Percentiles rank a stretch among this genome's conserved stretches.
These are phyloP conservation scores for Fusarium sp. DNA, from an alignment of 2,329 filamentous ascomycete genomes.

Conservation along the genomic window DNA sequence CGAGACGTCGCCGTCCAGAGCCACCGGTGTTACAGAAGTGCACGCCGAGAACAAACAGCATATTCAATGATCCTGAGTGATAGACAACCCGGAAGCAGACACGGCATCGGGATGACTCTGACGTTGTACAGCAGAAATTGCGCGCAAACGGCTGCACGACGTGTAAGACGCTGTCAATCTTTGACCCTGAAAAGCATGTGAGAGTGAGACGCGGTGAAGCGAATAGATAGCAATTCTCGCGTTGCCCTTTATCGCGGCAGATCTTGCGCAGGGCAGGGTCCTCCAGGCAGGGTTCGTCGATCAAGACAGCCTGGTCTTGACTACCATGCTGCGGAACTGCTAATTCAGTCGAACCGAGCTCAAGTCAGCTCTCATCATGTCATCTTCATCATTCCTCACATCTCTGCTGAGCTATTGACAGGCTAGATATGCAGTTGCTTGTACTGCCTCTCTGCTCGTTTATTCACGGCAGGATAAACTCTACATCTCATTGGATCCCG, in stretches of 20 bases:
- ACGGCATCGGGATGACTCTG: slow-evolving; percentile 4
- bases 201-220: slow-evolving; percentile 37
- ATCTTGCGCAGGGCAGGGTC: slow-evolving; percentile 26
- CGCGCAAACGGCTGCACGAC: slow-evolving; percentile 7
- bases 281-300: slow-evolving; percentile 21
- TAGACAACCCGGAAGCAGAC: background rate
- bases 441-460: slow-evolving; percentile 20
- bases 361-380: slow-evolving; percentile 31
- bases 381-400: slow-evolving; percentile 17
- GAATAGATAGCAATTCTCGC: slow-evolving; percentile 29
- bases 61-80: slow-evolving; percentile 15
- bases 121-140: background rate
- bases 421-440: slow-evolving; percentile 19
- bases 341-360: slow-evolving; percentile 30
- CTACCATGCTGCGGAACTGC: slow-evolving; percentile 21
- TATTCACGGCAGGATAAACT: slow-evolving; percentile 3
- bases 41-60: slow-evolving; percentile 12
- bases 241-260: slow-evolving; percentile 14
- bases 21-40: slow-evolving; percentile 10
- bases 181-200: slow-evolving; percentile 38
- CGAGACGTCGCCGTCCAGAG: background rate
- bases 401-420: background rate
- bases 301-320: slow-evolving; percentile 1
- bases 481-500: slow-evolving; percentile 1
- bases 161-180: slow-evolving; percentile 8